These are phyloP conservation scores for Aspergillus glaucus DNA, from an alignment of 2,329 filamentous ascomycete genomes.

Conservation along the genomic window DNA sequence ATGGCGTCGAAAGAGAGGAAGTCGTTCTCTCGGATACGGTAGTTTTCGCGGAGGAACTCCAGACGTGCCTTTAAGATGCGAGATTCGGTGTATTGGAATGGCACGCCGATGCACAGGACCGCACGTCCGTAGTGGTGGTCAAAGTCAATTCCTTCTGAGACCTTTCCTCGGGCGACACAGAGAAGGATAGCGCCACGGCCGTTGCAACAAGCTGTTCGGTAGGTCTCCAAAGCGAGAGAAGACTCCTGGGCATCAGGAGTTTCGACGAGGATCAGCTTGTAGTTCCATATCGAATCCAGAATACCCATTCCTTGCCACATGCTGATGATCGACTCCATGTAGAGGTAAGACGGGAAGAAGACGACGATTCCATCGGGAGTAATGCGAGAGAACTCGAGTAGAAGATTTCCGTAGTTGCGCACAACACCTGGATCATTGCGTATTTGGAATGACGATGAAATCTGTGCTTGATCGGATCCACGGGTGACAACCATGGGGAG, in stretches of 20 bases:
- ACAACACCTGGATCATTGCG: conserved; percentile 96
- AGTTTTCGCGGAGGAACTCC: conserved; percentile 94
- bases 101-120: conserved; percentile 92
- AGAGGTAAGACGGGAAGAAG: conserved; percentile 96
- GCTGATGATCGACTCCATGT: conserved; percentile 98
- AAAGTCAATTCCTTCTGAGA: conserved; percentile 97
- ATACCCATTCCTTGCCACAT: conserved; percentile 99
- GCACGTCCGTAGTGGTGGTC: conserved; percentile 97
- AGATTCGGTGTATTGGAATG: conserved; percentile 98
- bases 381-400: conserved; percentile 92
- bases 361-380: conserved; percentile 98
- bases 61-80: conserved; percentile 91
- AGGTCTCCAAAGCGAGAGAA: conserved; percentile 89
- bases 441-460: conserved; percentile 91
- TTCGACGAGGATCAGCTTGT: conserved; percentile 96
- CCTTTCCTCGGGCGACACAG: conserved; percentile 93
- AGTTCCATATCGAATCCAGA: conserved; percentile 96
- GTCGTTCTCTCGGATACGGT: conserved; percentile 93
- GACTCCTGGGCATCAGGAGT: conserved; percentile 97
- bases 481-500: conserved; percentile 95
- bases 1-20: conserved; percentile 98
- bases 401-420: conserved; percentile 85
- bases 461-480: conserved; percentile 85
- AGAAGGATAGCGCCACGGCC: conserved; percentile 87
- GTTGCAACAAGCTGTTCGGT: conserved; percentile 95